Conservation (phyloP, 352 stramenopile species). For the Pilasporangium apinafurcum region DNA sequence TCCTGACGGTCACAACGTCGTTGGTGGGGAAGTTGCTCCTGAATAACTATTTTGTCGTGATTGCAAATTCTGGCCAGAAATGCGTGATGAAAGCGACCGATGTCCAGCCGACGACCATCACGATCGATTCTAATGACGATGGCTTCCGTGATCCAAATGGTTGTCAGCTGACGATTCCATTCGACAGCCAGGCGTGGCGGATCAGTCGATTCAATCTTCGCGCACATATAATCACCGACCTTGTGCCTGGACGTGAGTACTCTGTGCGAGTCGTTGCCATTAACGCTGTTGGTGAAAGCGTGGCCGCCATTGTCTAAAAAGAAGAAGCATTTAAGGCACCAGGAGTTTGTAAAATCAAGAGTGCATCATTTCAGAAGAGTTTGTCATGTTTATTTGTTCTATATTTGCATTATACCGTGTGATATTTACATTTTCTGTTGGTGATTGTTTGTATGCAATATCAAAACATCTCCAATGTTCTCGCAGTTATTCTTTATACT, state of each 20-base stretch:
- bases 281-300: slow-evolving; percentile 34
- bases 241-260: slow-evolving; percentile 67
- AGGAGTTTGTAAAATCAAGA: no score
- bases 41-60: slow-evolving; percentile 55
- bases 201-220: slow-evolving; percentile 64
- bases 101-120: slow-evolving; percentile 13
- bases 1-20: slow-evolving; percentile 34
- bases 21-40: slow-evolving; percentile 10
- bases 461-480: no score
- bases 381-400: no score
- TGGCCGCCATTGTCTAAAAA: slow-evolving; percentile 9
- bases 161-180: slow-evolving; percentile 38
- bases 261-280: slow-evolving; percentile 47
- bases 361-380: no score
- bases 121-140: slow-evolving; percentile 14
- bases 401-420: no score
- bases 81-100: slow-evolving; percentile 41
- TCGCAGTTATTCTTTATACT: no score
- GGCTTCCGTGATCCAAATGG: slow-evolving; percentile 12
- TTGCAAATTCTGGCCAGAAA: slow-evolving; percentile 1
- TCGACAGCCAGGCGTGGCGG: slow-evolving; percentile 44
- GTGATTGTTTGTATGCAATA: no score
- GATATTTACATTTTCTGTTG: no score
- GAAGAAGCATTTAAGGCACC: no score
- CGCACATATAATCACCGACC: slow-evolving; percentile 40